phyloP scores from a whole-genome alignment of 495 filamentous ascomycete genomes.

The Hyaloscypha finlandica region DNA sequence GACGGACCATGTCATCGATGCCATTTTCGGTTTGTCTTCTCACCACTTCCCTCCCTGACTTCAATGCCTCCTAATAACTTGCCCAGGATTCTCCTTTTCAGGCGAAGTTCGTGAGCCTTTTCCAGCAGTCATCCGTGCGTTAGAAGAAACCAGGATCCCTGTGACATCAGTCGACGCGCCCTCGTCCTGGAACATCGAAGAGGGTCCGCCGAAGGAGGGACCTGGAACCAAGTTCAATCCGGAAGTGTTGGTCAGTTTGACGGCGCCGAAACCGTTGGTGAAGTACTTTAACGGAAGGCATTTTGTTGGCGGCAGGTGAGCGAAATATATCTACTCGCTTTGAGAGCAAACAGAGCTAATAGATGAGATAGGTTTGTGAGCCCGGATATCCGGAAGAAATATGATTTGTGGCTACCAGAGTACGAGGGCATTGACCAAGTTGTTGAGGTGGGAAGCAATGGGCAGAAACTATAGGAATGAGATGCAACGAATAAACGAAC shows the following conservation, averaged over 20 bases:
- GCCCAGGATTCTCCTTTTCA: constrained; percentile 83
- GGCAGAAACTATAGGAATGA: constrained; percentile 52
- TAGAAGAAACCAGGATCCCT: constrained; percentile 70
- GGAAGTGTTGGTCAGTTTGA: constrained; percentile 77
- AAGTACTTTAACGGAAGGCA: constrained; percentile 82
- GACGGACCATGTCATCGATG: constrained; percentile 83
- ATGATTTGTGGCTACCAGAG: constrained; percentile 76
- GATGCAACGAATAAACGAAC: not conserved
- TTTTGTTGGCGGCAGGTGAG: constrained; percentile 79
- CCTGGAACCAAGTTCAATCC: constrained; percentile 82
- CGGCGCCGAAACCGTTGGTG: constrained; percentile 92
- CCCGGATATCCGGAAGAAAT: constrained; percentile 79
- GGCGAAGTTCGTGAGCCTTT: constrained; percentile 91
- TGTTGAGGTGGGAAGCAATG: constrained; percentile 68
- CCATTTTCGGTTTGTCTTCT: constrained; percentile 72
- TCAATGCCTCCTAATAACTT: constrained; percentile 11
- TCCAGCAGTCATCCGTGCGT: constrained; percentile 71
- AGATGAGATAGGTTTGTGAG: constrained; percentile 64
- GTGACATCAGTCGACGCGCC: constrained; percentile 91
- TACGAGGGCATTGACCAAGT: constrained; percentile 92
- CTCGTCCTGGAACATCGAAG: constrained; percentile 89
- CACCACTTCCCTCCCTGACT: not conserved
- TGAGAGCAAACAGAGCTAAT: not conserved
- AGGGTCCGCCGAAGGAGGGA: constrained; percentile 75
- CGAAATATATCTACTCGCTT: not conserved